Evolutionary conservation across 2,329 filamentous ascomycete genomes (phyloP), one percentile per base, ranked within the genome.

Genomic region (Cordyceps javanica): DNA sequence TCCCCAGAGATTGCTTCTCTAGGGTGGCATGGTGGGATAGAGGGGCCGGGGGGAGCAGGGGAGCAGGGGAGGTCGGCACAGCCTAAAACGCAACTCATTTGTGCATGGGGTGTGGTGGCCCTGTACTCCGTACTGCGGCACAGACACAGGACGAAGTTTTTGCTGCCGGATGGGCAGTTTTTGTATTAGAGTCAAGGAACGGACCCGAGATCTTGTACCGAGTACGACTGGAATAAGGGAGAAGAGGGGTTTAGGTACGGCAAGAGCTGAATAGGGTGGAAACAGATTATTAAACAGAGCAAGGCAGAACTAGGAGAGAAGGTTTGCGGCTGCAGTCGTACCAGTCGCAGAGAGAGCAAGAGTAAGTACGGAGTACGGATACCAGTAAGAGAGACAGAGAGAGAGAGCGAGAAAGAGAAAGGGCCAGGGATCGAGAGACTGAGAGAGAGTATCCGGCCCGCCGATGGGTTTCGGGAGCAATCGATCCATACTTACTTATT

Each of bases 1-100:
- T 54, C 41, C 41, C 39, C 41, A 54, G 28, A 54, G 39, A 54
- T 54, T 54, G 41, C 51, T 45, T n/a, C n/a, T n/a, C n/a, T n/a
- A n/a, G n/a, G n/a, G n/a, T n/a, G n/a, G 10, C 25, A 10, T 41
- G n/a, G 39, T 25, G 39, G n/a, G 21, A 42, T 42, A 23, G 39
- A 42, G 38, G 38, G 39, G 39, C 39, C n/a, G n/a, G n/a, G n/a
- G n/a, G 21, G n/a, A 8, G 19, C 21, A 11, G 6, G 30, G 6
- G 6, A 21, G 25, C 39, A 42, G 25, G 39, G 39, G 39, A 3
- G 8, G 3, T 36, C 10, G n/a, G n/a, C 9, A 13, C 21, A 42
- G 39, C 21, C 38, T 23, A 41, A 23, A 10, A 41, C 19, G 36
- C 36, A n/a, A n/a, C n/a, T n/a, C 21, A 42, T 25, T 42, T n/a